Conservation (phyloP, 2,329 filamentous ascomycete species). For the Pseudocercospora ulei region DNA sequence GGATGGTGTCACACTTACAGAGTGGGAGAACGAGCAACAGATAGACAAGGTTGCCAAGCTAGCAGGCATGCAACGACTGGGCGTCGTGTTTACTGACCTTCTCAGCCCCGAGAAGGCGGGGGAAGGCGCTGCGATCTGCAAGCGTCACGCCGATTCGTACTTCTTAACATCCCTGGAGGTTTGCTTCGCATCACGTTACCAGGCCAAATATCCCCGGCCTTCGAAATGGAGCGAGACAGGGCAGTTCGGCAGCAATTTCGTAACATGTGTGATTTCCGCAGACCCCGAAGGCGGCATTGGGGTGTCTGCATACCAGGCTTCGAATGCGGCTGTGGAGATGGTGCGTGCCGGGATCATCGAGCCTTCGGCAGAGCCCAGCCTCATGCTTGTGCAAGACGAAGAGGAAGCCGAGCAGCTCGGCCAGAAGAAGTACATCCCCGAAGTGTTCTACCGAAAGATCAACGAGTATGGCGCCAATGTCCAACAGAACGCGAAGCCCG, state of each 20-base stretch:
- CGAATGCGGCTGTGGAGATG: conserved; percentile 95
- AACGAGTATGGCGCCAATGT: conserved; percentile 96
- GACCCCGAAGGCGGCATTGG: conserved; percentile 81
- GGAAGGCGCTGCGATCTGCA: conserved; percentile 77
- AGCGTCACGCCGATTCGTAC: conserved; percentile 89
- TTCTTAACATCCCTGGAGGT: conserved; percentile 89
- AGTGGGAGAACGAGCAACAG: conserved; percentile 76
- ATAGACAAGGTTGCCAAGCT: conserved; percentile 69
- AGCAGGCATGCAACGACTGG: conserved; percentile 79
- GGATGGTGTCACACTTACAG: conserved; percentile 74
- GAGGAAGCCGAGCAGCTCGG: conserved; percentile 64
- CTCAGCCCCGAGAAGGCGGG: conserved; percentile 58
- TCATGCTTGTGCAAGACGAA: conserved; percentile 91
- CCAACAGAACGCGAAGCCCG: conserved; percentile 91
- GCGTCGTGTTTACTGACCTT: conserved; percentile 90
- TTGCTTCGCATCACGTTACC: conserved; percentile 74
- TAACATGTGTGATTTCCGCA: conserved; percentile 91
- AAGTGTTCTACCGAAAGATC: conserved; percentile 90
- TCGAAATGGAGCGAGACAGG: conserved; percentile 97
- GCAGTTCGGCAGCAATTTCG: conserved; percentile 88
- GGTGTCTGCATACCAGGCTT: conserved; percentile 87
- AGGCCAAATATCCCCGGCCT: conserved; percentile 77
- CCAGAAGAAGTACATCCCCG: conserved; percentile 80
- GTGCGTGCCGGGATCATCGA: conserved; percentile 89
- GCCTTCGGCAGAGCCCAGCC: conserved; percentile 79